These are phyloP conservation scores for Chlamydomonas sp. DNA, from an alignment of 139 green algal species.

Conservation along the genomic window DNA sequence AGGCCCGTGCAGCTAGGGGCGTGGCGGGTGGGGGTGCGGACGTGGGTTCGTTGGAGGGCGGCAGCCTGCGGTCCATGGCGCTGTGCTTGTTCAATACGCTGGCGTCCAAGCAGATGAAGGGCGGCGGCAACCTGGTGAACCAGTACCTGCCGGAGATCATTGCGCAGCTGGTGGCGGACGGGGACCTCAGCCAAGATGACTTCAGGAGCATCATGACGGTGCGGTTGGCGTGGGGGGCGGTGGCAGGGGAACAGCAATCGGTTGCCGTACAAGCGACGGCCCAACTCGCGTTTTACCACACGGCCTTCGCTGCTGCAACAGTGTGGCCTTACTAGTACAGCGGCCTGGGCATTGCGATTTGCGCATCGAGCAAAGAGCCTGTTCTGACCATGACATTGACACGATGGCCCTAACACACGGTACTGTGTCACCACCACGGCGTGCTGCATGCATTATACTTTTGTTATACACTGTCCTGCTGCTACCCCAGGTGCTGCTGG, in stretches of 20 bases:
- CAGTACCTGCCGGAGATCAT: slow-evolving; percentile 96
- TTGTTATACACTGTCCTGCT: background rate
- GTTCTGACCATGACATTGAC: too few relatives aligned
- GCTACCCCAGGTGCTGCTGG: slow-evolving; percentile 64
- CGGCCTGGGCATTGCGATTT: too few relatives aligned
- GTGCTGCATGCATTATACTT: slow-evolving; percentile 7
- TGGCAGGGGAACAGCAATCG: too few relatives aligned
- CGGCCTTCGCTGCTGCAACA: too few relatives aligned
- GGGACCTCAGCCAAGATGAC: slow-evolving; percentile 60
- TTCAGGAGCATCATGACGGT: slow-evolving; percentile 79
- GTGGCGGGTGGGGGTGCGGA: too few relatives aligned
- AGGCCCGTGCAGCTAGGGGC: too few relatives aligned
- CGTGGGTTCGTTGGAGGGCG: too few relatives aligned
- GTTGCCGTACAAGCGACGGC: too few relatives aligned
- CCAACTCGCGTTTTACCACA: too few relatives aligned
- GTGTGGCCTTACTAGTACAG: too few relatives aligned
- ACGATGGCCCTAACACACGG: too few relatives aligned
- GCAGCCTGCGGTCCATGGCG: slow-evolving; percentile 1
- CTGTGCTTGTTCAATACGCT: slow-evolving; percentile 42
- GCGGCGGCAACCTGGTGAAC: slow-evolving; percentile 83
- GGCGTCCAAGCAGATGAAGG: slow-evolving; percentile 46
- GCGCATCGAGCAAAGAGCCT: too few relatives aligned
- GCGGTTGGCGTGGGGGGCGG: background rate
- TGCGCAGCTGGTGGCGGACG: slow-evolving; percentile 56
- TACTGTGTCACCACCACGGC: background rate